Base-by-base conservation (phyloP, 768 basidiomycete genomes). In the Leucocoprinus leucothites region DNA sequence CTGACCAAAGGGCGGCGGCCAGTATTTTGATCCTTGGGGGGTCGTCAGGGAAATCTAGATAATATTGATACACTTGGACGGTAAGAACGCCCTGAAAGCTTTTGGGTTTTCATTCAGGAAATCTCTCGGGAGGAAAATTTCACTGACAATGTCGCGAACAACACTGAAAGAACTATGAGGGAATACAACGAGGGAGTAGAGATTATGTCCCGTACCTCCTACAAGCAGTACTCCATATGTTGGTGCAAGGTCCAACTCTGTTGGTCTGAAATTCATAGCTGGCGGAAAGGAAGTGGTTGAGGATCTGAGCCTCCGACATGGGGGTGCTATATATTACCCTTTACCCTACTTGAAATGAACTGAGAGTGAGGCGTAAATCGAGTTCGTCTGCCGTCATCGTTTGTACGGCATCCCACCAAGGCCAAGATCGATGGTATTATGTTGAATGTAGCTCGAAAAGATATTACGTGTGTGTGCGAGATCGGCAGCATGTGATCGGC, bases 211-310 rank as follows among this genome's bases (percentile, higher is more conserved):
- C 59, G 25, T 25, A 63, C 63, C 50, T 43, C 63, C 63, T n/a
- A 62, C 57, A 18, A 65, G 52, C 53, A 65, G 48, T 2, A 61
- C 64, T 16, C 64, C 64, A 45, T 60, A 65, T 1, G 64, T 65
- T 24, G 31, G 34, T 21, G 45, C 36, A 25, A 63, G 34, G 50
- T 57, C 34, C 18, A 18, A 13, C 21, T 18, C 34, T 36, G 43
- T n/a, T n/a, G 28, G 44, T n/a, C n/a, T n/a, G n/a, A n/a, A n/a
- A n/a, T 9, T n/a, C 51, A 53, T 53, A 28, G 18, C n/a, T 16
- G 21, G 49, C 22, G 21, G 41, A 18, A 22, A 14, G 42, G 34
- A 45, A 41, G 24, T 14, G 26, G 18, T 21, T n/a, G 21, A 16
- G 31, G 16, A n/a, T n/a, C n/a, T n/a, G n/a, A n/a, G n/a, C n/a